A percentile compares a stretch with the other conserved stretches of the same genome.
phyloP scores from a whole-genome alignment of 768 basidiomycete species.

The Auriculariales sp. region DNA sequence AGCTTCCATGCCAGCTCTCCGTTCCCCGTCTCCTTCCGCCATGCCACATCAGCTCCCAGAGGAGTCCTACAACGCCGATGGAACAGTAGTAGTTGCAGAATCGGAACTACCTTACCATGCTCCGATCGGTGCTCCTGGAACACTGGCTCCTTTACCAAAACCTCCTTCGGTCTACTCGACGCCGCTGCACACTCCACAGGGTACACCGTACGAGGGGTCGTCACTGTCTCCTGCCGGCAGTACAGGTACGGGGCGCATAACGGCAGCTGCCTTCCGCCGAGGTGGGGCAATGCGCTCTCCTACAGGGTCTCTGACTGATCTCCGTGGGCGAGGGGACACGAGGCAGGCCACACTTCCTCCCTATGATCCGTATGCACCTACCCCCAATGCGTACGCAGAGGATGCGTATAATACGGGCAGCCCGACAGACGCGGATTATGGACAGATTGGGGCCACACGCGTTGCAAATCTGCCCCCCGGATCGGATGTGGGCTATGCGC shows the following conservation, averaged over 20 bases:
- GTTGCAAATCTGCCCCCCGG: no score
- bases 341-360: neutral
- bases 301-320: neutral
- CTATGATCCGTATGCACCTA: neutral
- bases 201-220: no score
- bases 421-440: neutral
- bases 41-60: neutral
- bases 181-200: neutral
- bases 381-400: neutral
- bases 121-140: no score
- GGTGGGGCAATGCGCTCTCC: neutral
- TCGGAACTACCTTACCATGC: no score
- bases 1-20: neutral
- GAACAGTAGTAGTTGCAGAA: neutral
- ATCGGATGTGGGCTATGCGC: neutral
- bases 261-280: neutral
- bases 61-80: neutral
- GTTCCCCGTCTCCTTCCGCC: neutral
- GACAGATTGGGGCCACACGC: neutral
- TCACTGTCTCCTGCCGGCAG: no score
- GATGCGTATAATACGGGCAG: neutral
- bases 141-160: neutral
- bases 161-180: neutral
- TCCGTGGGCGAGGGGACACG: neutral
- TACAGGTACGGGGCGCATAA: neutral